Evolutionary conservation across 208 protist species (phyloP).

Genomic region (Trypanosoma conorhini): DNA sequence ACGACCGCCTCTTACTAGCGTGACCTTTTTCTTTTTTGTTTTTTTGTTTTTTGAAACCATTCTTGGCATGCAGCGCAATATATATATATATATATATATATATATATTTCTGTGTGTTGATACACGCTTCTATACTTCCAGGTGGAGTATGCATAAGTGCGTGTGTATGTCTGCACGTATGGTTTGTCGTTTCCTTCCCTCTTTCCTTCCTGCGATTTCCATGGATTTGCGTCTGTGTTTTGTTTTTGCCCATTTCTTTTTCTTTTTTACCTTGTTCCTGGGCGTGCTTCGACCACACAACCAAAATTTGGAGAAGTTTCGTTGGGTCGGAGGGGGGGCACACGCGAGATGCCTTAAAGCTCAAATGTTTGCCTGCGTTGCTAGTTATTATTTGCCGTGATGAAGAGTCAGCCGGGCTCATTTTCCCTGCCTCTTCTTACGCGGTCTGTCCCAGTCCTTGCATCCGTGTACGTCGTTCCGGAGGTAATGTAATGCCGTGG

Average conservation of each 20-base stretch:
- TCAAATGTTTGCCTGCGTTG: neutral
- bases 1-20: neutral
- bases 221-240: neutral
- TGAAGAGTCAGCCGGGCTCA: neutral
- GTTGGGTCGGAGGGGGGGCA: neutral
- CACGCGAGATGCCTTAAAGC: neutral
- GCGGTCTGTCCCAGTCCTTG: neutral
- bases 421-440: neutral
- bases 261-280: slow-evolving; percentile 2
- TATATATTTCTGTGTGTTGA: neutral
- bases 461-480: too few relatives aligned
- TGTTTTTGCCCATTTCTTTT: neutral
- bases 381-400: neutral
- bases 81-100: slow-evolving; percentile 19
- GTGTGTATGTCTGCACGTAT: too few relatives aligned
- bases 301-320: neutral
- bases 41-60: neutral
- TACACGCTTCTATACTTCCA: neutral
- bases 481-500: too few relatives aligned
- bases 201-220: slow-evolving; percentile 2
- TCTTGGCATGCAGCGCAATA: neutral
- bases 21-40: neutral
- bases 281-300: neutral
- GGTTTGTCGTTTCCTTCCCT: neutral
- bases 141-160: too few relatives aligned